Evolutionary conservation across 768 basidiomycete genomes (phyloP), one percentile per base, ranked within the genome.

Genomic region (Trametes punicea): DNA sequence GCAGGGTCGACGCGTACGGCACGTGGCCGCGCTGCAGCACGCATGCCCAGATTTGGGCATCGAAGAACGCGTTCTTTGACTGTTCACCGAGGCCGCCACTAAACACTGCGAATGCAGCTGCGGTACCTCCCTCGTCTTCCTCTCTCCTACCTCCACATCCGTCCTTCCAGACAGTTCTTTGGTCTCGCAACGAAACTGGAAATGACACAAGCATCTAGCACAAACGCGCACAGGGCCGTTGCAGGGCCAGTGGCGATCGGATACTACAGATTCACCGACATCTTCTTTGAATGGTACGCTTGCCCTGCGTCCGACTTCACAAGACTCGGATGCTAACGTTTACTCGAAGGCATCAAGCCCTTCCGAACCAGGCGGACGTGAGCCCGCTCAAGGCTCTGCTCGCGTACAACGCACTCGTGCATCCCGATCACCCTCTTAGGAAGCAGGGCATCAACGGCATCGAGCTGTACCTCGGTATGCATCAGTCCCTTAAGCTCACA

Each of bases 261-360:
- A 13, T 92, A 86, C 65, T 92, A 91, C 68, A 75, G 92, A 49
- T 93, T 87, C 67, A 90, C 90, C 0, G 91, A 94, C 70, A 85
- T 93, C 49, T 87, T 83, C 80, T 92, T 84, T 54, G 85, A 90
- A 68, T 91, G 87, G 90, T 64, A 36, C 23, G 45, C 16, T 25
- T 26, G 18, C 44, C n/a, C 10, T 11, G 40, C 33, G 25, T 4
- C 5, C 25, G 11, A 20, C 23, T 23, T 16, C 8, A 29, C 25
- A 16, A 25, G 36, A 46, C 15, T 27, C 13, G 27, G 30, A 29
- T 20, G 25, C n/a, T 42, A 20, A 49, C 16, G 31, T 46, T 44
- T 30, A 41, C 60, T 3, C 25, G 13, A 4, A 90, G 89, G 88
- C 69, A 77, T 46, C 70, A 77, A 51, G 77, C 72, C 0, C 70